A percentile compares a stretch with the other conserved stretches of the same genome.
These are phyloP conservation scores for Candida incommunis DNA, from an alignment of 805 yeast species.

Conservation along the genomic window DNA sequence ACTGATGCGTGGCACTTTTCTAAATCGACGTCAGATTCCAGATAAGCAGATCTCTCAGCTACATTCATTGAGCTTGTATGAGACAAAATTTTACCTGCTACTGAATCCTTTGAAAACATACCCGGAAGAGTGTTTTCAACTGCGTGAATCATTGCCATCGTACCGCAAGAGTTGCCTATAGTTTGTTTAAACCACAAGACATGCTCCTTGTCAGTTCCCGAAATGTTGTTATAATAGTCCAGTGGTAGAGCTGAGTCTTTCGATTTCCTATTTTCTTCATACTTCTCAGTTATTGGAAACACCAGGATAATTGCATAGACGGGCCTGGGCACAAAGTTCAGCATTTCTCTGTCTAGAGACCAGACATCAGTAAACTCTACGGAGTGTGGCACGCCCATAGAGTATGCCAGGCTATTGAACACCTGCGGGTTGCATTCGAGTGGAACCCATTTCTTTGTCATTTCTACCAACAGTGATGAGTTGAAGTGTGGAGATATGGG, in stretches of 20 bases:
- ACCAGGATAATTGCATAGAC: constrained; percentile 58
- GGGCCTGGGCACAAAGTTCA: constrained; percentile 74
- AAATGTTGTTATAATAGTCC: constrained; percentile 18
- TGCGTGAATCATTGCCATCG: constrained; percentile 72
- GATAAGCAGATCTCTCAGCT: constrained; percentile 27
- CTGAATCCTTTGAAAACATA: constrained; percentile 16
- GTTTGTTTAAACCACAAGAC: constrained; percentile 77
- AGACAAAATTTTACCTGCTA: constrained; percentile 13
- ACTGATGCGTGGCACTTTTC: constrained; percentile 27
- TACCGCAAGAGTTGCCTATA: constrained; percentile 81
- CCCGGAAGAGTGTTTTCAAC: constrained; percentile 24
- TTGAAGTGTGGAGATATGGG: neutral
- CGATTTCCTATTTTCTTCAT: constrained; percentile 35
- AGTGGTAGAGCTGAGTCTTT: constrained; percentile 24
- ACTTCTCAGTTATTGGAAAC: constrained; percentile 60
- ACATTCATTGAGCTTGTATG: constrained; percentile 15
- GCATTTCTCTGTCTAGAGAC: constrained; percentile 73
- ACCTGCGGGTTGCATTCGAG: constrained; percentile 83
- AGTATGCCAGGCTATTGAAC: constrained; percentile 52
- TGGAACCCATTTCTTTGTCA: constrained; percentile 40
- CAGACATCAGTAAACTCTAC: constrained; percentile 66
- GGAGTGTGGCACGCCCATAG: constrained; percentile 49
- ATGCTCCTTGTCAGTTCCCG: constrained; percentile 12
- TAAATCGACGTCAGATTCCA: constrained; percentile 27
- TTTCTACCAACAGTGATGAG: neutral